phyloP scores from a whole-genome alignment of 106 monocot genomes.

The Narthecium ossifragum region DNA sequence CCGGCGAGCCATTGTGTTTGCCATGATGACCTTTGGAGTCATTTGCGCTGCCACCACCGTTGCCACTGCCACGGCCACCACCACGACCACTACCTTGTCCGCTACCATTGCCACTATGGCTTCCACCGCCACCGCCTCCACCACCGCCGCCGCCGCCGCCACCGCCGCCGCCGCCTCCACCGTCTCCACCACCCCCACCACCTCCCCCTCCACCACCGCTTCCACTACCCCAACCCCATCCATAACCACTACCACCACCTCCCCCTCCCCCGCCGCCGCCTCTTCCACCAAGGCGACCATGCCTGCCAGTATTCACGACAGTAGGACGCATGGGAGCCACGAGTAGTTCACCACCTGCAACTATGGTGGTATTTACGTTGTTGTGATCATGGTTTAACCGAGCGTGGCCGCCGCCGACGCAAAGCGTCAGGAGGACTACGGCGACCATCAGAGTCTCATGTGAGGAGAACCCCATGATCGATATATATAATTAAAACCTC shows the following conservation, averaged over 20 bases:
- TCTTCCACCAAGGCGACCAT: neutral
- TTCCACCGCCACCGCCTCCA: neutral
- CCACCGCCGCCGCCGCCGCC: neutral
- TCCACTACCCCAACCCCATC: neutral
- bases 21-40: neutral
- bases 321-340: no score
- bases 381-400: no score
- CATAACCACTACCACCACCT: neutral
- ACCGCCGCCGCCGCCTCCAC: neutral
- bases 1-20: neutral
- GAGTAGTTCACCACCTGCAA: no score
- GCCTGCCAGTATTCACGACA: no score
- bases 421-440: no score
- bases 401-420: no score
- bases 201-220: neutral
- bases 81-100: neutral
- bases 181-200: neutral
- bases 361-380: no score
- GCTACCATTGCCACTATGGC: neutral
- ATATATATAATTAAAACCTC: no score
- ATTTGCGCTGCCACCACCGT: neutral
- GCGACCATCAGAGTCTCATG: no score
- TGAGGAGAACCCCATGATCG: no score
- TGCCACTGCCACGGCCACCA: neutral
- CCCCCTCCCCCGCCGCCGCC: constrained; percentile 3